Evolutionary conservation across 2,329 filamentous ascomycete species (phyloP), one percentile per base, ranked within the genome.

Genomic region (Penicillium sp.): DNA sequence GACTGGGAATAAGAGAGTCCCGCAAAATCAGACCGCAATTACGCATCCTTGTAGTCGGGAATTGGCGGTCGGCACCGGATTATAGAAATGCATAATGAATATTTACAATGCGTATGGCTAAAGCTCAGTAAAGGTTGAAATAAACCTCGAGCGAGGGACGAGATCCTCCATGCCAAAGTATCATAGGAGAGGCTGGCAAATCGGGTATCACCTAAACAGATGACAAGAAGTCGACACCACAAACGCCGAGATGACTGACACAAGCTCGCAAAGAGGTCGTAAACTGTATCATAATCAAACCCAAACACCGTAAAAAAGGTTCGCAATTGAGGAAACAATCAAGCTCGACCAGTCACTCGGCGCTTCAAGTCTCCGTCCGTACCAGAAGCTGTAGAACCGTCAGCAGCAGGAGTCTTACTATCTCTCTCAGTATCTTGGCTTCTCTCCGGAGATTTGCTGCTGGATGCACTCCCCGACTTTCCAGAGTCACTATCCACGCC

Each of bases 311-410:
- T 49, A 38, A 1, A 11, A 37, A 37, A 30, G 26, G 26, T 4
- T 35, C 35, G 8, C 11, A 13, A 14, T 40, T 8, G 19, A 3
- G 4, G 26, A n/a, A 16, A 6, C 11, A 14, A 25, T 66, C 62
- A 70, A 26, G 54, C 42, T 40, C 62, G 59, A 33, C 38, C 45
- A 14, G 55, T 42, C 14, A 25, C 53, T 40, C 67, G 62, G 19
- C 55, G 56, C 53, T 70, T 70, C 38, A 65, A 26, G 13, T 45
- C 55, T 28, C 57, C 62, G 14, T 62, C 60, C 11, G 40, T 54
- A 26, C 51, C 57, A 40, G 58, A 42, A 60, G 58, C 55, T 6
- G 53, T 42, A 30, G 30, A 25, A n/a, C 16, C 45, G 37, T 57
- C 49, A 11, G 37, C 38, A 52, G 37, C 43, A 37, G 62, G 60